phyloP scores from a whole-genome alignment of 2,329 filamentous ascomycete genomes.

The Fusarium sp. region DNA sequence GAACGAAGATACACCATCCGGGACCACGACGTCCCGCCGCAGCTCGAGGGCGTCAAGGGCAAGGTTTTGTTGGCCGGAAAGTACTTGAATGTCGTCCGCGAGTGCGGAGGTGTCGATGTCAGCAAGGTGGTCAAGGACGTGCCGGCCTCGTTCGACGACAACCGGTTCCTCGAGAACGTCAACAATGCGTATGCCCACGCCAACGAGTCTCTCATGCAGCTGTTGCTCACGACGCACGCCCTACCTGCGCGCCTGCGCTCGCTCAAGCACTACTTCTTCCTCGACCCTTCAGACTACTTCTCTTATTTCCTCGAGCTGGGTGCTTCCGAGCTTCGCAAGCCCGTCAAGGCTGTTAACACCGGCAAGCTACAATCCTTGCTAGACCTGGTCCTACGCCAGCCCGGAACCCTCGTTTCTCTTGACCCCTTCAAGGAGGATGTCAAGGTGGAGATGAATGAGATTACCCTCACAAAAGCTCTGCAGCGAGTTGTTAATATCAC shows the following conservation, averaged over 20 bases:
- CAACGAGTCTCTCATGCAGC: constrained; percentile 91
- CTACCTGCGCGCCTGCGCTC: constrained; percentile 89
- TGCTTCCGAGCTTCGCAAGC: constrained; percentile 90
- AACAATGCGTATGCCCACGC: constrained; percentile 95
- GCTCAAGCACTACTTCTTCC: constrained; percentile 98
- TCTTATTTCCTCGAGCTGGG: constrained; percentile 97
- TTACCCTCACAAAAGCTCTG: constrained; percentile 91
- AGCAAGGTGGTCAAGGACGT: constrained; percentile 90
- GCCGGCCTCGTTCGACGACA: constrained; percentile 94
- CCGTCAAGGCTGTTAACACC: constrained; percentile 89
- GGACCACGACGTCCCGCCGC: constrained; percentile 91
- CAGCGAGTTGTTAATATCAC: constrained; percentile 98
- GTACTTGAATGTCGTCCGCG: constrained; percentile 96
- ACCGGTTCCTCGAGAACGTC: constrained; percentile 93
- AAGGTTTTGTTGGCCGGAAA: constrained; percentile 97
- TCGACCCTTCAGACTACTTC: constrained; percentile 98
- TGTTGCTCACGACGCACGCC: constrained; percentile 93
- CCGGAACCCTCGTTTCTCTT: constrained; percentile 91
- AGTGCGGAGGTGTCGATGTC: constrained; percentile 96
- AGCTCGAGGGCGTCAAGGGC: constrained; percentile 91
- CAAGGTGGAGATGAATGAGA: constrained; percentile 97
- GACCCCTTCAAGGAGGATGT: constrained; percentile 99
- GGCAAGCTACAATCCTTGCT: constrained; percentile 94
- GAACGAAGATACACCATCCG: constrained; percentile 97
- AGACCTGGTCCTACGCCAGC: constrained; percentile 96